phyloP scores from a whole-genome alignment of 2,329 filamentous ascomycete species.

The Cladosporium oxysporum region DNA sequence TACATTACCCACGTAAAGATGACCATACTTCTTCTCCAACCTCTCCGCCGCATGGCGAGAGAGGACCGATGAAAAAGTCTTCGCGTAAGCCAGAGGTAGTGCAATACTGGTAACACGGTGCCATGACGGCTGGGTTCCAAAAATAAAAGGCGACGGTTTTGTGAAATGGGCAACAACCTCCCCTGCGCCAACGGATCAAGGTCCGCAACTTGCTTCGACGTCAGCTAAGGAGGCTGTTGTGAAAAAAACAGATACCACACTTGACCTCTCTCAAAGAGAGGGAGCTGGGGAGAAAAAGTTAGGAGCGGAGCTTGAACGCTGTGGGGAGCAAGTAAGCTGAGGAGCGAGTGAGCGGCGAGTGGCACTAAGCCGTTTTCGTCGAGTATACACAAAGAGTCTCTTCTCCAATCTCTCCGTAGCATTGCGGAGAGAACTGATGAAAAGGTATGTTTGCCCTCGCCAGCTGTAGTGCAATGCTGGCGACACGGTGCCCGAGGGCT shows the following conservation, averaged over 20 bases:
- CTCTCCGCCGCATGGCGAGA: neutral
- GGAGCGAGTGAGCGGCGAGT: neutral
- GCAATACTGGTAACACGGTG: conserved; percentile 2
- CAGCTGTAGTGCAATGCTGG: too few species aligned
- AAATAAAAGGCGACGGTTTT: neutral
- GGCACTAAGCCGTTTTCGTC: too few species aligned
- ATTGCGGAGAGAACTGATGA: too few species aligned
- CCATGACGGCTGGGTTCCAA: neutral
- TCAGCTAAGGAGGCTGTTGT: neutral
- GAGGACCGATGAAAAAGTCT: neutral
- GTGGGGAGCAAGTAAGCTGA: neutral
- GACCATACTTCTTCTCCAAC: neutral
- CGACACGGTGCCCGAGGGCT: too few species aligned
- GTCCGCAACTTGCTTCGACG: neutral
- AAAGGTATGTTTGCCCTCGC: too few species aligned
- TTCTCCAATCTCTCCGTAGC: too few species aligned
- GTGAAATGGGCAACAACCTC: neutral
- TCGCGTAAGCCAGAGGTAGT: neutral
- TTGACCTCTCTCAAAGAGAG: neutral
- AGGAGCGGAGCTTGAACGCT: neutral
- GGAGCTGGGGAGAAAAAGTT: neutral
- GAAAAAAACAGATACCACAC: neutral
- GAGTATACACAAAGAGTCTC: too few species aligned
- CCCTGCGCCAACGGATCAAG: neutral
- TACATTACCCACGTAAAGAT: neutral